phyloP scores from a whole-genome alignment of 345 rosid species.

The Clausena lansium region DNA sequence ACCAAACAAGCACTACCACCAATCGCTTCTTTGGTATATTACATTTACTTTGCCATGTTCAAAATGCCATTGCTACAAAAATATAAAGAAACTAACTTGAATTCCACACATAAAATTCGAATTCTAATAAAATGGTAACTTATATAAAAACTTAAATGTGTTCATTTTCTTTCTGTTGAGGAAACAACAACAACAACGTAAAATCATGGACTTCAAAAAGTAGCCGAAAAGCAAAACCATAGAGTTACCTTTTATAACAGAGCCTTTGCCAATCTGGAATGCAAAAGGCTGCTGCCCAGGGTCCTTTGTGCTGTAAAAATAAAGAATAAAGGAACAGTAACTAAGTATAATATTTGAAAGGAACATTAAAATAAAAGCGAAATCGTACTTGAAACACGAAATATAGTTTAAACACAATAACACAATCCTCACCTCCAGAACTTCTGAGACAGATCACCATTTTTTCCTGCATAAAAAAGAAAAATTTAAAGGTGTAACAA shows the following conservation, averaged over 20 bases:
- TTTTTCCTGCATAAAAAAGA: constrained; percentile 60
- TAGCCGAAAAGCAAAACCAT: background rate
- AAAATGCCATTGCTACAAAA: no score
- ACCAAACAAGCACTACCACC: background rate
- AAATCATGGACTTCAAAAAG: background rate
- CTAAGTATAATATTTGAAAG: background rate
- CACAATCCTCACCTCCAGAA: constrained; percentile 75
- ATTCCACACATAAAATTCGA: background rate
- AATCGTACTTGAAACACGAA: background rate
- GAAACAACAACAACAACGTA: background rate
- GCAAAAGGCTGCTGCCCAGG: constrained; percentile 75
- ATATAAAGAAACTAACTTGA: background rate
- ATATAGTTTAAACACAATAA: background rate
- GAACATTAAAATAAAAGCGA: background rate
- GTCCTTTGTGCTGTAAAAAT: constrained; percentile 72
- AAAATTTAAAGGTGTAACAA: background rate
- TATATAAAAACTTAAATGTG: background rate
- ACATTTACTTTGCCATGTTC: background rate
- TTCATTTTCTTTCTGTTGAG: background rate
- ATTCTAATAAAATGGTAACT: background rate
- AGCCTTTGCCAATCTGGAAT: constrained; percentile 78
- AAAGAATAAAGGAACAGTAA: constrained; percentile 16
- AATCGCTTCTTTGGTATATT: background rate
- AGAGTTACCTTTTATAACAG: constrained; percentile 68
- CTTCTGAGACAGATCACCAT: constrained; percentile 75